Base-by-base conservation (phyloP, 768 basidiomycete genomes). In the Lactarius hengduanensis region DNA sequence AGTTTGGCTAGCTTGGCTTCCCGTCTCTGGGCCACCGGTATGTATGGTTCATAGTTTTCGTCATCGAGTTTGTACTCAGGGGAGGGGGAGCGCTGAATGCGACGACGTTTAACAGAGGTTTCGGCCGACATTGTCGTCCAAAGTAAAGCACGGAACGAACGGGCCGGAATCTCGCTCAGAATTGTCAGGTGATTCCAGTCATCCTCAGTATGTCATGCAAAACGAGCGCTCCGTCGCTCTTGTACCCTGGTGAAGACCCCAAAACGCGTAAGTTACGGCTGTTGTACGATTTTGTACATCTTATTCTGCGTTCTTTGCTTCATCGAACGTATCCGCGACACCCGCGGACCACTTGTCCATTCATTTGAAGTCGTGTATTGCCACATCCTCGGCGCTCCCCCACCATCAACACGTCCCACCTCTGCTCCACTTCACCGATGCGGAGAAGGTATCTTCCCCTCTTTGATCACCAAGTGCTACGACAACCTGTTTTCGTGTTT, bases 341-440 rank as follows among this genome's bases (percentile, higher is more conserved):
- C 36, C 36, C 34, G 34, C 34, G 95, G 95, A 95, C 94, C 11
- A 84, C 85, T 34, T 96, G 94, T 94, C 94, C 95, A 0, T 97
- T 88, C 95, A 0, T 97, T 88, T 73, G 95, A 97, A 75, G 80
- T 89, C 26, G 77, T 95, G 72, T 91, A 71, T 38, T 10, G 36
- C 30, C 53, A 5, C 30, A 36, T 36, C 2, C 40, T 18, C 66
- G 92, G 91, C 94, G 61, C 78, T 93, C 36, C 90, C 91, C 0
- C 84, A 88, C 76, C 84, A 82, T 67, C 82, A 93, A 4, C 94
- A 95, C 72, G 86, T 97, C 59, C 81, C 87, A 0, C 88, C 89
- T 4, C 75, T 96, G 43, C 74, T 80, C 2, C 80, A 88, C 36
- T 80, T 96, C 16, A 81, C 79, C 1, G 70, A 73, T 0, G 83